These are phyloP conservation scores for Orychophragmus violaceus DNA, from an alignment of 345 rosid species.

Conservation along the genomic window DNA sequence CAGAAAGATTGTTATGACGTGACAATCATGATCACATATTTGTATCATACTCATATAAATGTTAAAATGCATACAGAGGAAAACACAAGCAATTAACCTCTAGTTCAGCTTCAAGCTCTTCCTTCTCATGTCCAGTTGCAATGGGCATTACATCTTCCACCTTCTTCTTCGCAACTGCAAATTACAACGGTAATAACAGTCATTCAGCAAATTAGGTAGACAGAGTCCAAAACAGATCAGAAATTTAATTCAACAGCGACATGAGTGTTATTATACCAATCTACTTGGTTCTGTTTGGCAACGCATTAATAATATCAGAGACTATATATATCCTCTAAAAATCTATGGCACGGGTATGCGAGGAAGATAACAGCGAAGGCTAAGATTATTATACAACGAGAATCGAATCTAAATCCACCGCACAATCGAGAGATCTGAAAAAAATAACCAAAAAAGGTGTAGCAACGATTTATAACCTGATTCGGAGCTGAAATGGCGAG, in stretches of 20 bases:
- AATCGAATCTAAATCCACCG: neutral
- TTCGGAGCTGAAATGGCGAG: slow-evolving; percentile 45
- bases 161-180: slow-evolving; percentile 50
- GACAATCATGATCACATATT: neutral
- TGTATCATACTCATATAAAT: neutral
- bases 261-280: neutral
- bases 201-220: neutral
- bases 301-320: neutral
- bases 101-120: slow-evolving; percentile 75
- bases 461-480: slow-evolving; percentile 37
- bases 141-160: slow-evolving; percentile 76
- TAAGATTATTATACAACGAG: too few relatives aligned
- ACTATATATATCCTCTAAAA: neutral
- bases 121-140: slow-evolving; percentile 91
- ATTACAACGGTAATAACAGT: neutral
- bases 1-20: neutral
- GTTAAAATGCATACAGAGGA: neutral
- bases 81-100: slow-evolving; percentile 38
- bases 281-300: neutral
- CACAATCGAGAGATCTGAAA: slow-evolving; percentile 7
- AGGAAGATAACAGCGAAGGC: slow-evolving; percentile 12
- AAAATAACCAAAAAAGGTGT: neutral
- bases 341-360: slow-evolving; percentile 15
- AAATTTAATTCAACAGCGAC: neutral
- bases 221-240: neutral